These are phyloP conservation scores for Trichosporon faecale DNA, from an alignment of 1,284 basidiomycete species.

Conservation along the genomic window DNA sequence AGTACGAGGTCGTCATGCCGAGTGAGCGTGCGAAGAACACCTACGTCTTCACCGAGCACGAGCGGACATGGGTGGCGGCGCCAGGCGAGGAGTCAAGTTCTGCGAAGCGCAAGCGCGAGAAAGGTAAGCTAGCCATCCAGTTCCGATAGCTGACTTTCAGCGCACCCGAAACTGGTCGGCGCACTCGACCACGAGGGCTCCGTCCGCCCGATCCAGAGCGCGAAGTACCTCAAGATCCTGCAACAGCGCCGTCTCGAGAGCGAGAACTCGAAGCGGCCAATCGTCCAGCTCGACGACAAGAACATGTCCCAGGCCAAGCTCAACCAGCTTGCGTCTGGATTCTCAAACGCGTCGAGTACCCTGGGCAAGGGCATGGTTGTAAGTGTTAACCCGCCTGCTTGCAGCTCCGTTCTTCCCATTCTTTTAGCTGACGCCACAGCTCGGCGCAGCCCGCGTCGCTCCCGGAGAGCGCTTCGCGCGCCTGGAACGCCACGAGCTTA, in stretches of 20 bases:
- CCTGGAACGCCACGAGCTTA: constrained; percentile 77
- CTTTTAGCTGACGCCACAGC: constrained; percentile 35
- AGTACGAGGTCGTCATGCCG: constrained; percentile 42
- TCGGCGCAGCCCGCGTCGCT: constrained; percentile 11
- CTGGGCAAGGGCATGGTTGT: constrained; percentile 43
- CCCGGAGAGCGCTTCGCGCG: constrained; percentile 76
- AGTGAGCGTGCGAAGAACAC: constrained; percentile 41
- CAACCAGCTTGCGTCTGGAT: constrained; percentile 45
- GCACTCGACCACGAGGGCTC: constrained; percentile 47
- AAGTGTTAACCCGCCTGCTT: too few relatives aligned
- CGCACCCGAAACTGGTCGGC: constrained; percentile 38
- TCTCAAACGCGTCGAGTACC: constrained; percentile 34
- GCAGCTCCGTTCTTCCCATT: not conserved
- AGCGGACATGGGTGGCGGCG: constrained; percentile 26
- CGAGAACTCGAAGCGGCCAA: constrained; percentile 52
- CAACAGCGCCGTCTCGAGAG: constrained; percentile 50
- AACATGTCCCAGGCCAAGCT: constrained; percentile 40
- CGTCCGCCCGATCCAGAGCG: constrained; percentile 42
- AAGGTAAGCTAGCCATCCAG: constrained; percentile 28
- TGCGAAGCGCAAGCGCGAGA: constrained; percentile 37
- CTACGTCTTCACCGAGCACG: constrained; percentile 43
- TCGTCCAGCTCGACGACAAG: constrained; percentile 51
- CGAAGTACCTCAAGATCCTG: constrained; percentile 53
- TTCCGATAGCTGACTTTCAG: not conserved
- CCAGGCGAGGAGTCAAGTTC: constrained; percentile 16